Evolutionary conservation across 73 alveolate species (phyloP).

Genomic region (Paramecium biaurelia): DNA sequence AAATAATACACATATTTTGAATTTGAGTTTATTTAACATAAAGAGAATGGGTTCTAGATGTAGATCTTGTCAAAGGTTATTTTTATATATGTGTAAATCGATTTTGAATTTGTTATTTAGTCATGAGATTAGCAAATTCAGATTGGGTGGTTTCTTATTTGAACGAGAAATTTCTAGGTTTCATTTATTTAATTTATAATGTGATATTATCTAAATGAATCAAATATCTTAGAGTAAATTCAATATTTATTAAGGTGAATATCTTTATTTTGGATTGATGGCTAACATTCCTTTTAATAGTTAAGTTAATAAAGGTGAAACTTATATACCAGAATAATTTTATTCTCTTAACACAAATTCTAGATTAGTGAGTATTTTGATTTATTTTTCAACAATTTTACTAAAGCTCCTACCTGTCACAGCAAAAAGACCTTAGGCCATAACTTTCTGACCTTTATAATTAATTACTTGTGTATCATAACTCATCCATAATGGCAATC

Average conservation of each 20-base stretch:
- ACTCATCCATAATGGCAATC: conserved; percentile 91
- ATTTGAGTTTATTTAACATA: neutral
- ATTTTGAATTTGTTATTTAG: neutral
- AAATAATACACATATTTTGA: neutral
- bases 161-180: neutral
- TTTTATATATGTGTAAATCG: neutral
- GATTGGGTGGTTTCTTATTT: neutral
- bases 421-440: conserved; percentile 57
- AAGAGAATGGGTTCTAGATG: neutral
- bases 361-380: conserved; percentile 24
- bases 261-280: conserved; percentile 42
- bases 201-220: neutral
- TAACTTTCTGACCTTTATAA: conserved; percentile 37
- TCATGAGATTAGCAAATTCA: neutral
- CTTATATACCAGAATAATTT: conserved; percentile 51
- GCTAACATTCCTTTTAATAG: conserved; percentile 56
- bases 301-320: neutral
- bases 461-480: conserved; percentile 69
- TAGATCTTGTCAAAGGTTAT: neutral
- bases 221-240: neutral
- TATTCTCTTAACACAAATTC: conserved; percentile 37
- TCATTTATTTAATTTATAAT: neutral
- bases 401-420: conserved; percentile 48
- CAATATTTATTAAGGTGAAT: conserved; percentile 8
- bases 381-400: conserved; percentile 53